phyloP scores from a whole-genome alignment of 148 eudicot genomes.

The Agrostemma githago region DNA sequence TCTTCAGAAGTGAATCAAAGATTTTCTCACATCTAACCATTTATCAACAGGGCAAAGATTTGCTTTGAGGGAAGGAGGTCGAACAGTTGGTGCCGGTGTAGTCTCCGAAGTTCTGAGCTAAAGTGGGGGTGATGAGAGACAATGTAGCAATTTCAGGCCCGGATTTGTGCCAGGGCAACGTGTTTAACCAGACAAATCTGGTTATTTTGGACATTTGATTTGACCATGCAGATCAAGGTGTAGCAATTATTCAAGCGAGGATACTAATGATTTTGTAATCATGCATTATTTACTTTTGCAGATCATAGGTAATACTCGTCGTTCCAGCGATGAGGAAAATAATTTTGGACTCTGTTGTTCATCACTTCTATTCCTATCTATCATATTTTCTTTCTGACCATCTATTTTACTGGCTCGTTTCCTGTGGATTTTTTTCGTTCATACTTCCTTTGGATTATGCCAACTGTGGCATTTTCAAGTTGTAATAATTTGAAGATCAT shows the following conservation, averaged over 20 bases:
- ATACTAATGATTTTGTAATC: constrained; percentile 11
- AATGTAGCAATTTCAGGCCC: not conserved
- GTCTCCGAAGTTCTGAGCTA: constrained; percentile 66
- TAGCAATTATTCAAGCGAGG: constrained; percentile 19
- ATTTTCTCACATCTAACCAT: not conserved
- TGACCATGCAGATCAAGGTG: constrained; percentile 10
- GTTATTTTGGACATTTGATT: constrained; percentile 19
- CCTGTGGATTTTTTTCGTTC: no score
- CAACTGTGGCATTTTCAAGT: no score
- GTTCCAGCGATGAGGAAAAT: constrained; percentile 19
- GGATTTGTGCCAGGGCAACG: constrained; percentile 8
- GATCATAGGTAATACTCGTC: constrained; percentile 20
- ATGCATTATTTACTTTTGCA: constrained; percentile 14
- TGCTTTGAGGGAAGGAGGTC: constrained; percentile 88
- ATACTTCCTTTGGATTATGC: no score
- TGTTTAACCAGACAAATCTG: constrained; percentile 19
- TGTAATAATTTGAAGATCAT: no score
- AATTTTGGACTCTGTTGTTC: constrained; percentile 12
- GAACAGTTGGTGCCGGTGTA: constrained; percentile 84
- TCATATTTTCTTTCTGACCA: no score
- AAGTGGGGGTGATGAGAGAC: not conserved
- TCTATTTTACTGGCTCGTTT: no score
- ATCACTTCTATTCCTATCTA: no score
- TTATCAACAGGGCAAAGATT: constrained; percentile 81
- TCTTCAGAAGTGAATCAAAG: not conserved